phyloP scores from a whole-genome alignment of 1,139 yeast genomes.

The Sugiyamaella grinbergsii region DNA sequence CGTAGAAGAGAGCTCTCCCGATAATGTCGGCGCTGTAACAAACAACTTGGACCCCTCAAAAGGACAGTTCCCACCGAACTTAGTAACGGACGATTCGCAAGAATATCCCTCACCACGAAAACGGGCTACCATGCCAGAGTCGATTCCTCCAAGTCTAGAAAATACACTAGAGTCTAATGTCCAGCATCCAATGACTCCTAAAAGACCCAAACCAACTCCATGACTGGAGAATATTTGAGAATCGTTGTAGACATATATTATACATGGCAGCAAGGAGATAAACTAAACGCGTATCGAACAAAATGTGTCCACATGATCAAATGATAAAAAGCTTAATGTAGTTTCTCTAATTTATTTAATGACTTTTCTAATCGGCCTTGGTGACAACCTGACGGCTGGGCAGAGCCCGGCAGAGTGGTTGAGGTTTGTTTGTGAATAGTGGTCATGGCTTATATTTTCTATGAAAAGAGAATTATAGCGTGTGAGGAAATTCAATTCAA shows the following conservation, averaged over 20 bases:
- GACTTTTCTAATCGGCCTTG: neutral
- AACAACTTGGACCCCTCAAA: neutral
- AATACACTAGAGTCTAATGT: neutral
- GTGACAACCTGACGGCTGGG: neutral
- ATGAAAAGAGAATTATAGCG: no score
- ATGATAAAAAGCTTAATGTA: conserved; percentile 1
- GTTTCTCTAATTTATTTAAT: conserved; percentile 14
- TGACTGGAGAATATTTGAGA: neutral
- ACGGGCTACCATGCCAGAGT: neutral
- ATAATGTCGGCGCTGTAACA: neutral
- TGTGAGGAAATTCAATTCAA: no score
- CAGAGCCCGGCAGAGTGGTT: no score
- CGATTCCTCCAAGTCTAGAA: neutral
- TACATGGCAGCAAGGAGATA: no score
- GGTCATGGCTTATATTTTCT: no score
- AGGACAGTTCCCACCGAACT: neutral
- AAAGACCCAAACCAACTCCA: conserved; percentile 19
- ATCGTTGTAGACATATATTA: neutral
- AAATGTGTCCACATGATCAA: neutral
- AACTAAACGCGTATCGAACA: neutral
- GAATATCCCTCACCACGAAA: conserved; percentile 6
- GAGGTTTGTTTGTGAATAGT: no score
- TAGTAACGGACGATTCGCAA: neutral
- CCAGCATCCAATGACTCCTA: conserved; percentile 16
- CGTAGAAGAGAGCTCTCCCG: neutral